phyloP scores from a whole-genome alignment of 352 stramenopile genomes.

The Phytophthora kernoviae region DNA sequence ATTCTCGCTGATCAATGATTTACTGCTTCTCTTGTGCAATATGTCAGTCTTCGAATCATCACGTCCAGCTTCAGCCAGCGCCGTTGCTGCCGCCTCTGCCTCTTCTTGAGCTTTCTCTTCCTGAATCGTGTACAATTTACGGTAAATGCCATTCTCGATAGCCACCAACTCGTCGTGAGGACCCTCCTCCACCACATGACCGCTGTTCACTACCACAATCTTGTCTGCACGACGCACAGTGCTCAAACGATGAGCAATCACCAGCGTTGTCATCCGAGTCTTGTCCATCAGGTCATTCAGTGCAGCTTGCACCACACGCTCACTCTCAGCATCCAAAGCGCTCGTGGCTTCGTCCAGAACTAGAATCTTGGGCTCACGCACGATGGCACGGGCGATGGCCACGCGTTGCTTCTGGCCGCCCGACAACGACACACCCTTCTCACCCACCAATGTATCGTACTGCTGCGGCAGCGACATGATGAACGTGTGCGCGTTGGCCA shows the following conservation, averaged over 20 bases:
- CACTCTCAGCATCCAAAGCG: constrained; percentile 38
- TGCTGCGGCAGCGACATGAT: constrained; percentile 85
- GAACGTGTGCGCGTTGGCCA: constrained; percentile 38
- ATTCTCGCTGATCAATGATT: background rate
- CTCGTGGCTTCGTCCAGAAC: constrained; percentile 65
- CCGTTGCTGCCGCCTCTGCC: background rate
- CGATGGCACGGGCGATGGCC: constrained; percentile 46
- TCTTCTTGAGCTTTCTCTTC: background rate
- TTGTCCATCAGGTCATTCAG: constrained; percentile 16
- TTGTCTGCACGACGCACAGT: constrained; percentile 42
- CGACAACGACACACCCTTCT: constrained; percentile 36
- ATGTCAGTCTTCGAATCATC: background rate
- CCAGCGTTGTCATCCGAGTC: constrained; percentile 67
- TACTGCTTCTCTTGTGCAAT: background rate
- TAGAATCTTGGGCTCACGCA: constrained; percentile 84
- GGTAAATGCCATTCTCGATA: background rate
- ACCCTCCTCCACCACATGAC: background rate
- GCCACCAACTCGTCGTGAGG: background rate
- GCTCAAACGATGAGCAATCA: constrained; percentile 91
- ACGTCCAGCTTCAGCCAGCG: background rate
- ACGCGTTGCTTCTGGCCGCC: constrained; percentile 45
- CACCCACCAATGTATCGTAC: constrained; percentile 69
- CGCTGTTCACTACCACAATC: constrained; percentile 14
- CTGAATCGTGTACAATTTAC: background rate
- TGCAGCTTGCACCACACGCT: constrained; percentile 23